These are phyloP conservation scores for Rhinocladiella similis DNA, from an alignment of 2,329 filamentous ascomycete species.

Conservation along the genomic window DNA sequence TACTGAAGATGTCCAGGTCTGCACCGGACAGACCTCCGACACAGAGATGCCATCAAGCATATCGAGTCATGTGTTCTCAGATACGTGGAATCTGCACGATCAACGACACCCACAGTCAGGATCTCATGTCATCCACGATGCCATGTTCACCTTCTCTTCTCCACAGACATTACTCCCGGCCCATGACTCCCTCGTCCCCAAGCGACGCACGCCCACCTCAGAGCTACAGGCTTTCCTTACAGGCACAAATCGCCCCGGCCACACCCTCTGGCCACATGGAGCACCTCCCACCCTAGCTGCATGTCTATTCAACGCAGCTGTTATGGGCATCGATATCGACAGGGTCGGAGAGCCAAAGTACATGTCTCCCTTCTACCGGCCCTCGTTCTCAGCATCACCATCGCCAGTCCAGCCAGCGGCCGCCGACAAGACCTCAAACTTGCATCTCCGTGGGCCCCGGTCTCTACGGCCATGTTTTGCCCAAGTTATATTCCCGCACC, in stretches of 20 bases:
- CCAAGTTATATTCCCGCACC: slow-evolving; percentile 10
- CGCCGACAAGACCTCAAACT: not conserved
- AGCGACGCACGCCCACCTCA: not conserved
- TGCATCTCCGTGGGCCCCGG: not conserved
- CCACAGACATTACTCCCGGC: slow-evolving; percentile 8
- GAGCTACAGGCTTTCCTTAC: not conserved
- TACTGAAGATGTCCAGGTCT: not conserved
- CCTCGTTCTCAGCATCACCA: slow-evolving; percentile 1
- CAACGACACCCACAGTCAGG: not conserved
- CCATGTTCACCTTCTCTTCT: slow-evolving; percentile 8
- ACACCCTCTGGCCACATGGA: slow-evolving; percentile 10
- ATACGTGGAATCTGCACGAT: not conserved
- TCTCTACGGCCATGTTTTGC: slow-evolving; percentile 9
- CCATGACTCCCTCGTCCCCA: slow-evolving; percentile 2
- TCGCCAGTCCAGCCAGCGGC: not conserved
- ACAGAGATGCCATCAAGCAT: not conserved
- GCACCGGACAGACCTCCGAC: not conserved
- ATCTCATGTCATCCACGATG: not conserved
- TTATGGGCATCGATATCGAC: slow-evolving; percentile 11
- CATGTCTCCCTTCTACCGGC: slow-evolving; percentile 12
- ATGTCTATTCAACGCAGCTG: slow-evolving; percentile 10
- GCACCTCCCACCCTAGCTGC: slow-evolving; percentile 11
- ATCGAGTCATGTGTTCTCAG: not conserved
- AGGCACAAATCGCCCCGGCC: not conserved
- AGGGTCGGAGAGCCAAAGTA: slow-evolving; percentile 9